Base-by-base conservation (phyloP, 2,329 filamentous ascomycete species). In the Elsinoe ampelina region DNA sequence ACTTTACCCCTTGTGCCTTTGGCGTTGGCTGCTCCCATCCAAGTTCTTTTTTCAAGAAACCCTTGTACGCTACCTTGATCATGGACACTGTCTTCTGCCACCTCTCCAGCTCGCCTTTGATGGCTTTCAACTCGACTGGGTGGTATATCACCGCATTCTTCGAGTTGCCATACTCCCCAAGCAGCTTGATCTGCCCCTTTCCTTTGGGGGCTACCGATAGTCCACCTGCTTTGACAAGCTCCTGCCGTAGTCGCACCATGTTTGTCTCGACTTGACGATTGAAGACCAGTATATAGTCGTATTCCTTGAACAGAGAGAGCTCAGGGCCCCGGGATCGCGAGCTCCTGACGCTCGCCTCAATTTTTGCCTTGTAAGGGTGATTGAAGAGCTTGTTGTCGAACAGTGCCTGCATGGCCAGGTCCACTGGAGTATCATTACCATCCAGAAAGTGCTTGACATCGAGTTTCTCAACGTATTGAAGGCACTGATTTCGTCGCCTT, bases 331-430 rank as follows among this genome's bases (percentile, higher is more conserved):
- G 6, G 1, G 54, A 45, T 11, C 39, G 20, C 1, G 22, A 47
- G 4, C 10, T 17, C 19, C 34, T 17, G 38, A 48, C 22, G 3
- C 11, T 10, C 1, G 39, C 32, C 20, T 36, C 10, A 4, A 56
- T 38, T 15, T 26, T 48, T 5, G 39, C 41, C 19, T 56, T 56
- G 42, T 35, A 56, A 1, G 39, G 22, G 11, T 34, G n/a, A 7
- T 56, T 38, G 54, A 47, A 56, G 11, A 47, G n/a, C 10, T 34
- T 36, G 19, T 56, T 56, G 41, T 56, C 54, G 30, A 56, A 56
- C 2, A 56, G 32, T 3, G 54, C 54, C 8, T 10, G 13, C 39
- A 56, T 38, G 39, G 54, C 54, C 3, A 32, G n/a, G 2, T 39
- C 48, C 6, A 39, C 34, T 13, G 48, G 48, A 13, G 48, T 13